Percentiles rank a stretch among this genome's conserved stretches.
These are phyloP conservation scores for Citrullus mucosospermus DNA, from an alignment of 306 rosid genomes.

Conservation along the genomic window DNA sequence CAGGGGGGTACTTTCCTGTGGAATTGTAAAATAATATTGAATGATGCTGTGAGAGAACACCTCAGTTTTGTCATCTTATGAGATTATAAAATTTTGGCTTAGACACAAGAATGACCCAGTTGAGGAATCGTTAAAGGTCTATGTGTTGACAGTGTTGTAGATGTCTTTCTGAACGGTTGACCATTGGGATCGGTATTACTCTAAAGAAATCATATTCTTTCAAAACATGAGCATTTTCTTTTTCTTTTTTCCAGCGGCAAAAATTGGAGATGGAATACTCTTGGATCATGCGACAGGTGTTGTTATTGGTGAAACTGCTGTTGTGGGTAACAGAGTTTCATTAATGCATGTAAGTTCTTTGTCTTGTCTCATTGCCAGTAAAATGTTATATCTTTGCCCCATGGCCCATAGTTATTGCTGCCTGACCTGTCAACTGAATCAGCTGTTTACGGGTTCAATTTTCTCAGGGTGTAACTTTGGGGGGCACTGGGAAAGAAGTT, in stretches of 20 bases:
- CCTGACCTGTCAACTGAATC: background rate
- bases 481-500: slow-evolving; percentile 76
- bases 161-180: slow-evolving; percentile 11
- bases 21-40: background rate
- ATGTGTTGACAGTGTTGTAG: background rate
- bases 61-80: background rate
- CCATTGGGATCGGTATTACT: background rate
- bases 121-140: background rate
- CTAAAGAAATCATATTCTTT: background rate
- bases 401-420: background rate
- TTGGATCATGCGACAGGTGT: slow-evolving; percentile 94
- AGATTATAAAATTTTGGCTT: background rate
- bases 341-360: slow-evolving; percentile 68
- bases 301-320: slow-evolving; percentile 97
- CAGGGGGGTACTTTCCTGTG: background rate
- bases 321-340: slow-evolving; percentile 87
- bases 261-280: slow-evolving; percentile 88
- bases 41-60: background rate
- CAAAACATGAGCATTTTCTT: background rate
- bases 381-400: background rate
- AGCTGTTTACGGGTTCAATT: background rate
- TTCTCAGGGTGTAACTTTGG: slow-evolving; percentile 78
- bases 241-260: slow-evolving; percentile 48
- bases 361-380: slow-evolving; percentile 4
- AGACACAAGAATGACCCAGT: background rate